phyloP scores from a whole-genome alignment of 306 rosid species.

The Gastrolobium bilobum region DNA sequence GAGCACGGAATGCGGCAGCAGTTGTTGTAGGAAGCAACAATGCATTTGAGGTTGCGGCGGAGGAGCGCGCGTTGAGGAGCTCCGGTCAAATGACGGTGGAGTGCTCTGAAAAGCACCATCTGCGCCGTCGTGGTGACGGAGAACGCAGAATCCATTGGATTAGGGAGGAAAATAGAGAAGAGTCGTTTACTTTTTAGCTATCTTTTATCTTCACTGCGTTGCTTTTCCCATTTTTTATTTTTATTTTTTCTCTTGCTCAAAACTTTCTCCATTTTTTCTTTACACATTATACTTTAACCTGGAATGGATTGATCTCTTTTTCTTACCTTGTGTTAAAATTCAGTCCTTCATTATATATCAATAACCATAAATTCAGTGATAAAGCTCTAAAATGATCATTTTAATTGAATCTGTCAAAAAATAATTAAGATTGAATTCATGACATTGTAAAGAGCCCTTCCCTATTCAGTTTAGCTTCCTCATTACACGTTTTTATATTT shows the following conservation, averaged over 20 bases:
- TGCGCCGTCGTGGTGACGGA: conserved; percentile 56
- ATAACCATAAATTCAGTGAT: too few species aligned
- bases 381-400: too few species aligned
- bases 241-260: background rate
- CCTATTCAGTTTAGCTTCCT: too few species aligned
- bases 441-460: too few species aligned
- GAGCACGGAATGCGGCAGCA: conserved; percentile 39
- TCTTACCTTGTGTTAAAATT: too few species aligned
- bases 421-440: too few species aligned
- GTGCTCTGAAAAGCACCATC: conserved; percentile 61
- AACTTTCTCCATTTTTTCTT: background rate
- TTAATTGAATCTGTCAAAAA: too few species aligned
- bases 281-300: too few species aligned
- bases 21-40: conserved; percentile 35
- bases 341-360: too few species aligned
- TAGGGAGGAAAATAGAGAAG: background rate
- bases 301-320: too few species aligned
- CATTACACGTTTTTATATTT: too few species aligned
- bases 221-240: background rate
- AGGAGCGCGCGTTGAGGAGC: conserved; percentile 54
- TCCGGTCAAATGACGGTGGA: conserved; percentile 57
- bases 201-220: background rate
- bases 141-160: conserved; percentile 74
- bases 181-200: background rate
- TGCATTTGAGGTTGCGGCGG: conserved; percentile 55